Evolutionary conservation across 441 rosid genomes (phyloP).

Genomic region (Lepidium campestre): DNA sequence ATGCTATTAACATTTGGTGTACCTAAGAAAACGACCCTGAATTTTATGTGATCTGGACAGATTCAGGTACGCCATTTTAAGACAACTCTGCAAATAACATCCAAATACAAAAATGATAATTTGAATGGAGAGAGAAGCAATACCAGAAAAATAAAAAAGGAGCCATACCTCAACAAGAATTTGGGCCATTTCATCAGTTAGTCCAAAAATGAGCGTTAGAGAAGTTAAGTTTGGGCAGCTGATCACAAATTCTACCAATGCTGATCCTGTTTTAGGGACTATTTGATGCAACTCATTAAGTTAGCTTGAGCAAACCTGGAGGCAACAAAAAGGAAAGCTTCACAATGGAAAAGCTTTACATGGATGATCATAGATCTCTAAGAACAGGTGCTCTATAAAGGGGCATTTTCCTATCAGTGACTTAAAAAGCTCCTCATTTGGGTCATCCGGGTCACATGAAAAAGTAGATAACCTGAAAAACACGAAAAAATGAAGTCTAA

Average conservation of each 20-base stretch:
- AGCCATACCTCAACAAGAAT: conserved; percentile 18
- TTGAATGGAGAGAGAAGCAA: neutral
- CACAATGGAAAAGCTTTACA: conserved; percentile 12
- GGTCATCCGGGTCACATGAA: conserved; percentile 45
- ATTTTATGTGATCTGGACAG: conserved; percentile 12
- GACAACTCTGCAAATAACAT: conserved; percentile 14
- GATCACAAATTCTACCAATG: conserved; percentile 18
- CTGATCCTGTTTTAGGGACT: neutral
- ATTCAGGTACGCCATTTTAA: conserved; percentile 20
- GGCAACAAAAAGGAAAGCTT: conserved; percentile 1
- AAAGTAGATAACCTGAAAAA: neutral
- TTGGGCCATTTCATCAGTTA: neutral
- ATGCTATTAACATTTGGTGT: neutral
- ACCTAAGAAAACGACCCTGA: conserved; percentile 27
- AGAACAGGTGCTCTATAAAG: conserved; percentile 67
- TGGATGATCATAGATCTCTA: conserved; percentile 28
- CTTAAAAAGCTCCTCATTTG: conserved; percentile 48
- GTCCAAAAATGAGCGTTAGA: conserved; percentile 21
- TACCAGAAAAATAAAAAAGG: neutral
- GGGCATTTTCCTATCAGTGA: conserved; percentile 57
- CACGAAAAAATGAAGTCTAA: neutral
- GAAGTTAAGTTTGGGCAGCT: conserved; percentile 16
- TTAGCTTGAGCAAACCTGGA: neutral
- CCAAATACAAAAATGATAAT: neutral
- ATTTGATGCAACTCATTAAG: neutral